Evolutionary conservation across 495 filamentous ascomycete species (phyloP), one percentile per base, ranked within the genome.

Genomic region (Xylaria sp.): DNA sequence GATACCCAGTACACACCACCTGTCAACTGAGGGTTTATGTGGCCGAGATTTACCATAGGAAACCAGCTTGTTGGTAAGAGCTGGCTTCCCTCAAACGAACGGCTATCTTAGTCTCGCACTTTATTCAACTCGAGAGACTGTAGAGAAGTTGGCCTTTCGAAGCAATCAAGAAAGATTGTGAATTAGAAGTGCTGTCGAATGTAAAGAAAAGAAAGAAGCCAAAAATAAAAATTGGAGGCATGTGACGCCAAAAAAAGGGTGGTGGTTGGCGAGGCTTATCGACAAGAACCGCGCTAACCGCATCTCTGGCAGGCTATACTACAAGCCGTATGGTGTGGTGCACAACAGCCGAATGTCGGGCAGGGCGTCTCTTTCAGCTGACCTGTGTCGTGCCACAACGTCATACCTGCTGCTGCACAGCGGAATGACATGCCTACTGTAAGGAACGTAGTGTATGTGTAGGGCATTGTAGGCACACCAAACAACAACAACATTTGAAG

Each of bases 61-160:
- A 74, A 55, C 64, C 76, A 64, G 75, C 69, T 74, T 79, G 53
- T 73, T 59, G 62, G 21, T 44, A 71, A 31, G 59, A 73, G 35
- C 73, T 63, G 76, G 24, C 44, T 68, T 74, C 77, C 77, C 77
- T 79, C 77, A 79, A 79, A 79, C 77, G 77, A 77, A 71, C 77
- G 77, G 77, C 77, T 72, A 50, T 68, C 46, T 68, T 74, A 55
- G 48, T 79, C 77, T 79, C 55, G 77, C 77, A 79, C 75, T 73
- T 52, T 71, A 76, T 73, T 72, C 77, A 61, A 71, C 61, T 72
- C 71, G 74, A 79, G 73, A 76, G 75, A 73, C 72, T 72, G 62
- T 64, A 64, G 44, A 68, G 55, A 59, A 14, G 17, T 12, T 70
- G 70, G 75, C 72, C 77, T 74, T 31, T 74, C 61, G 48, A 72